These are phyloP conservation scores for Dentipellis fragilis DNA, from an alignment of 768 basidiomycete species.

Conservation along the genomic window DNA sequence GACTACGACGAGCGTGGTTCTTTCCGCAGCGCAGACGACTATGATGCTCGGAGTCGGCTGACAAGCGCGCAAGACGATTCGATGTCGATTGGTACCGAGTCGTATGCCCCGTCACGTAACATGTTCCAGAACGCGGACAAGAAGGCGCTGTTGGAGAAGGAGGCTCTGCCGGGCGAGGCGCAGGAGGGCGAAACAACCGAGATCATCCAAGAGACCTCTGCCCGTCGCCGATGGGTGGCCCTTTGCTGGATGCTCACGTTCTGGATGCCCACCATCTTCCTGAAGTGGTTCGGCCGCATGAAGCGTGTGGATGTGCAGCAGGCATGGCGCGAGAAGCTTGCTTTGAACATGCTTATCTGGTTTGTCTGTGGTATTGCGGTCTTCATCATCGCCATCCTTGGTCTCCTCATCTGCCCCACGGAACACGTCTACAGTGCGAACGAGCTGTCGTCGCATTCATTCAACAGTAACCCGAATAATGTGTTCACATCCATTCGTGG, in stretches of 20 bases:
- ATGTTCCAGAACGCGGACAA: constrained; percentile 89
- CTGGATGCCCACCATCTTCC: constrained; percentile 72
- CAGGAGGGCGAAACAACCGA: constrained; percentile 85
- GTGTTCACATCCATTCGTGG: constrained; percentile 81
- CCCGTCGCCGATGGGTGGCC: constrained; percentile 78
- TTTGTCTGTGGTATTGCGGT: constrained; percentile 79
- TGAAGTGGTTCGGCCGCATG: constrained; percentile 78
- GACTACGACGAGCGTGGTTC: constrained; percentile 72
- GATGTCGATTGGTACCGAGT: constrained; percentile 79
- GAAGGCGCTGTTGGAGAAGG: constrained; percentile 66
- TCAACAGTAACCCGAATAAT: constrained; percentile 51
- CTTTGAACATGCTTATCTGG: constrained; percentile 94
- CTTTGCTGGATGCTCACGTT: constrained; percentile 86
- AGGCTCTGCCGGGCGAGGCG: constrained; percentile 75
- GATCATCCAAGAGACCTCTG: constrained; percentile 72
- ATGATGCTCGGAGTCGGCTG: constrained; percentile 67
- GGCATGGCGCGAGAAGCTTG: constrained; percentile 96
- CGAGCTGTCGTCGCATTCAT: constrained; percentile 72
- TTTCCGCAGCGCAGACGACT: constrained; percentile 60
- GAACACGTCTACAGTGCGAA: constrained; percentile 79
- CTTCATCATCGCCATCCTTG: constrained; percentile 88
- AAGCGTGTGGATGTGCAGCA: constrained; percentile 89
- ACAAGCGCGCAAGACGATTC: constrained; percentile 74
- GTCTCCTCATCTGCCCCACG: constrained; percentile 85
- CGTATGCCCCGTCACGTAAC: constrained; percentile 88